These are phyloP conservation scores for Diutina sp. DNA, from an alignment of 1,139 yeast species.

Conservation along the genomic window DNA sequence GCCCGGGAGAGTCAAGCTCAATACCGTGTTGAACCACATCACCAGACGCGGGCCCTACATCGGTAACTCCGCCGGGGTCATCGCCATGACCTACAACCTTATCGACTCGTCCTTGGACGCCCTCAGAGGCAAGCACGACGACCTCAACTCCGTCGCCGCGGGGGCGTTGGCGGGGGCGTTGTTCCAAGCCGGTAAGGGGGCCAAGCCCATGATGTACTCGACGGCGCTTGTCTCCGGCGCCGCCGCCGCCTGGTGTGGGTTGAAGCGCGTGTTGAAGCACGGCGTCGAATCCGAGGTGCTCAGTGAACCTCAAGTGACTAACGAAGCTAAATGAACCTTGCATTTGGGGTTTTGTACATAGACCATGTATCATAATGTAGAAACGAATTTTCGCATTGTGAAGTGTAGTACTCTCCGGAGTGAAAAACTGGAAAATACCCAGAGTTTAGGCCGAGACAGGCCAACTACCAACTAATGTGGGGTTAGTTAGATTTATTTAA, in stretches of 20 bases:
- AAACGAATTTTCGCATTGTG: not conserved
- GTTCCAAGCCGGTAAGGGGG: constrained; percentile 76
- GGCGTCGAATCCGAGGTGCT: not conserved
- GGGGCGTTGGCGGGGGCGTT: constrained; percentile 92
- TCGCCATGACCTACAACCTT: constrained; percentile 79
- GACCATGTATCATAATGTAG: not conserved
- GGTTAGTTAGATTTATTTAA: not conserved
- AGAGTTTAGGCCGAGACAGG: too few relatives aligned
- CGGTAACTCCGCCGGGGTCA: constrained; percentile 91
- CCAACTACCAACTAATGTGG: not conserved
- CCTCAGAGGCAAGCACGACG: constrained; percentile 81
- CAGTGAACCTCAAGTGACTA: not conserved
- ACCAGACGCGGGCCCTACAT: constrained; percentile 93
- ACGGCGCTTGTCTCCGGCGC: constrained; percentile 79
- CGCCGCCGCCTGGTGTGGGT: constrained; percentile 88
- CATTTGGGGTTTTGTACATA: not conserved
- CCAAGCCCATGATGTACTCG: constrained; percentile 79
- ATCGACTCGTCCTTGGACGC: constrained; percentile 71
- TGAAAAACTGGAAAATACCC: too few relatives aligned
- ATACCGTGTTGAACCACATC: constrained; percentile 81
- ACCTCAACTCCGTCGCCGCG: constrained; percentile 68
- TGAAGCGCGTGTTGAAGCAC: constrained; percentile 37
- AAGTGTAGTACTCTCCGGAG: not conserved
- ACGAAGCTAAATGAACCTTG: not conserved
- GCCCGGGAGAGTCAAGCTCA: constrained; percentile 67